Base-by-base conservation (phyloP, 495 filamentous ascomycete genomes). In the Penicillium bialowiezense region DNA sequence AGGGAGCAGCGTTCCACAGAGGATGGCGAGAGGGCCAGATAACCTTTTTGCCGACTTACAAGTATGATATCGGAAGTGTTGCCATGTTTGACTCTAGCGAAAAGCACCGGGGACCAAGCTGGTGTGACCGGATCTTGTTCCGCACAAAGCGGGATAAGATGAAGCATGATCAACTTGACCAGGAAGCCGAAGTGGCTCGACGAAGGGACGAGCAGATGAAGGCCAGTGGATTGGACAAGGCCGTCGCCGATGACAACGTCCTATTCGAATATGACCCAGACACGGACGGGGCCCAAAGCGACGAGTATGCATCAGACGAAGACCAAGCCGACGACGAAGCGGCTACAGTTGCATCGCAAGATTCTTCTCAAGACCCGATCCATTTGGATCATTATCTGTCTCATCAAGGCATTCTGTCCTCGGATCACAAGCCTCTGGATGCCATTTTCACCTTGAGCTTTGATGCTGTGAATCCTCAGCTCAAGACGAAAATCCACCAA, bases 81-180 rank as follows among this genome's bases (percentile, higher is more conserved):
- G 89, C 89, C 3, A 77, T 87, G 49, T 97, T 96, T 62, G 95
- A 99, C 69, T 88, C 90, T 0, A 95, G 90, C 51, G 95, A 96
- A 56, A 99, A 97, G 74, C 82, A 85, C 41, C 77, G 95, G 41
- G 86, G 87, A 12, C 95, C 95, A 4, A 95, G 90, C 62, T 99
- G 92, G 92, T 99, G 95, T 63, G 95, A 99, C 67, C 85, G 95
- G n/a, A 91, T 99, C 37, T 69, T 99, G 0, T 99, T 80, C 58
- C 80, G 91, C 28, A 88, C 88, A 1, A 81, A 85, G 31, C 80
- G 74, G 41, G 86, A 90, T 54, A 84, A 76, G 47, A 63, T 85
- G 3, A 77, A 73, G n/a, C 88, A 91, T 58, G 83, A 91, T n/a
- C 72, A 69, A 42, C 84, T 81, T 47, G 60, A 77, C 3, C 72